phyloP scores from a whole-genome alignment of 805 yeast species.

The Blastobotrys chiropterorum region DNA sequence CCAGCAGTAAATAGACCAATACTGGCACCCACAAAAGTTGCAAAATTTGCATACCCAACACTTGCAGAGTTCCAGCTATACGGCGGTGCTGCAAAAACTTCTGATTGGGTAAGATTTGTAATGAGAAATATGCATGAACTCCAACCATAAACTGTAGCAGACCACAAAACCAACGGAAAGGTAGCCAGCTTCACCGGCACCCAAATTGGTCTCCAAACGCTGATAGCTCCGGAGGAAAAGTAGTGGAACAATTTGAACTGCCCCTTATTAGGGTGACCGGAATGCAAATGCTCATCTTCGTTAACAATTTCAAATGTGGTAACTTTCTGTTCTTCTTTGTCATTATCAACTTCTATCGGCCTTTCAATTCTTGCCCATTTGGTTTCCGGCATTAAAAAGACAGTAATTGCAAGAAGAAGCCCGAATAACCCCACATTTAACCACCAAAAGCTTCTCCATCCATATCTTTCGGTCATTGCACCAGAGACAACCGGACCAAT shows the following conservation, averaged over 20 bases:
- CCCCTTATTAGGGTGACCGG: conserved; percentile 5
- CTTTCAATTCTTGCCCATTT: conserved; percentile 5
- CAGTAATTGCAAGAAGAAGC: conserved; percentile 2
- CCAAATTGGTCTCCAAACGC: conserved; percentile 6
- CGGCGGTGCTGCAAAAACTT: conserved; percentile 7
- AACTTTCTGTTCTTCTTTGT: background rate
- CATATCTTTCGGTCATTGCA: conserved; percentile 9
- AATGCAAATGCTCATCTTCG: conserved; percentile 5
- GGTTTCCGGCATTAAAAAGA: conserved; percentile 9
- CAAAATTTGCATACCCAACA: conserved; percentile 9
- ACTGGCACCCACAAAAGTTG: conserved; percentile 6
- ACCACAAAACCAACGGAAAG: conserved; percentile 8
- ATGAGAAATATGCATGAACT: conserved; percentile 4
- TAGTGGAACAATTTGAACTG: conserved; percentile 3
- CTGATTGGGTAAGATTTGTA: conserved; percentile 8
- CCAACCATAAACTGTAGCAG: conserved; percentile 4
- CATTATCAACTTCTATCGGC: background rate
- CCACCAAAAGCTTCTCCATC: conserved; percentile 13
- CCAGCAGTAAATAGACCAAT: conserved; percentile 10
- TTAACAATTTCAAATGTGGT: conserved; percentile 2
- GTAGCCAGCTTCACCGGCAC: conserved; percentile 6
- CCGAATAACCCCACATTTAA: conserved; percentile 6
- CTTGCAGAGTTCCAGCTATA: conserved; percentile 7
- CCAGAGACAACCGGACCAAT: conserved; percentile 11
- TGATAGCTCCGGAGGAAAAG: background rate